Base-by-base conservation (phyloP, 495 filamentous ascomycete genomes). In the Acidiella bohemica region DNA sequence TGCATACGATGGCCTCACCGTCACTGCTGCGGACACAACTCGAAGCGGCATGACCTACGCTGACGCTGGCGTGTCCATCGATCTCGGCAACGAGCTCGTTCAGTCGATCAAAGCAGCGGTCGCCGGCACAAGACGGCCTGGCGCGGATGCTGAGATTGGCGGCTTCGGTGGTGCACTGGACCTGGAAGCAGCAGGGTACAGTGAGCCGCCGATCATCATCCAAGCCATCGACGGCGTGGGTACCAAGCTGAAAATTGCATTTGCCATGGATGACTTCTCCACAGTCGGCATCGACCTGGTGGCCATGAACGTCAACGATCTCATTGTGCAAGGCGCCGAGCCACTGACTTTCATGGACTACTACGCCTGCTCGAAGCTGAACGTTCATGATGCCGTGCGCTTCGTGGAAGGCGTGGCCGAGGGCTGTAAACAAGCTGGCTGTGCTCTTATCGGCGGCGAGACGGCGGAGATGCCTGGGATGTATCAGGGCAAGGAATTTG, bases 221-320 rank as follows among this genome's bases (percentile, higher is more conserved):
- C 80, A 80, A 29, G 87, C 82, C 29, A 95, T 94, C 46, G 92
- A 97, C 58, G 90, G 90, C 39, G 83, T 97, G 13, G 90, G 90
- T 28, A 97, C 90, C 21, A 96, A 96, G 65, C 76, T 95, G 46
- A 88, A 86, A 65, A 81, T 96, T 50, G 92, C 90, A 6, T 85
- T 90, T 54, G 73, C 76, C 4, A 79, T 88, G 53, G 69, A 75
- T 37, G 83, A 93, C 63, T 87, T 94, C 63, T 76, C 83, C 60
- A 93, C 84, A 4, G 85, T 96, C 10, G 88, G 60, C 47, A 84
- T 96, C 52, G 90, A 97, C 58, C 72, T 97, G 10, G 92, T 96
- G 2, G 90, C 90, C 47, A 96, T 96, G 92, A 93, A 92, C 59
- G 90, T 94, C 55, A 96, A 97, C 61, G 90, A 96, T 61, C 70